Conservation (phyloP, 192 early-diverging fungal species). For the Funneliformis mosseae region DNA sequence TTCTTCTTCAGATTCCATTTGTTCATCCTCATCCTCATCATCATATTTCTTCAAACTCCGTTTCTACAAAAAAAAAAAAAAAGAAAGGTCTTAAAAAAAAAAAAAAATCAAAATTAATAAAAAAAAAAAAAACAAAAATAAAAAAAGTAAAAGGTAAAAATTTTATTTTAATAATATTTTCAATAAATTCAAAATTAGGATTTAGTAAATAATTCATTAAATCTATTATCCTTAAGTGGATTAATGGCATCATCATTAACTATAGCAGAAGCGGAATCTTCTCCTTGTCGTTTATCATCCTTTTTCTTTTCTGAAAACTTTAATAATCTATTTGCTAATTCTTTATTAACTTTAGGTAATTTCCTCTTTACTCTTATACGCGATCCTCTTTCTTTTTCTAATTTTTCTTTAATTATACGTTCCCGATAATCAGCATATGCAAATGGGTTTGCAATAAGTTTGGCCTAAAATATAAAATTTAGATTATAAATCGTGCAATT, state of each 20-base stretch:
- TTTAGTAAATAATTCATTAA: conserved; percentile 86
- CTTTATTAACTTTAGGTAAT: conserved; percentile 90
- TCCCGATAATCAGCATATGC: conserved; percentile 91
- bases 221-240: conserved; percentile 83
- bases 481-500: not conserved
- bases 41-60: conserved; percentile 22
- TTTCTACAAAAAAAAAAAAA: conserved; percentile 11
- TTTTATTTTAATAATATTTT: conserved; percentile 78
- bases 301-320: conserved; percentile 46
- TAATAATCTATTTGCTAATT: conserved; percentile 77
- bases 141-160: conserved; percentile 57
- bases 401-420: conserved; percentile 73
- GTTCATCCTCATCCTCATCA: conserved; percentile 29
- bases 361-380: conserved; percentile 87
- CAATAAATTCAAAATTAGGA: conserved; percentile 91
- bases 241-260: conserved; percentile 41
- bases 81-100: not conserved
- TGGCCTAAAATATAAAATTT: conserved; percentile 53
- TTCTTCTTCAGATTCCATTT: conserved; percentile 36
- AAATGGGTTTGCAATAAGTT: conserved; percentile 94
- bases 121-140: not conserved
- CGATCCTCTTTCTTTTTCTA: conserved; percentile 82
- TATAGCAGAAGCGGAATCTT: conserved; percentile 20
- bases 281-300: conserved; percentile 43
- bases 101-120: too few species aligned